Conservation (phyloP, 345 rosid genomes). For the Noccaea caerulescens region DNA sequence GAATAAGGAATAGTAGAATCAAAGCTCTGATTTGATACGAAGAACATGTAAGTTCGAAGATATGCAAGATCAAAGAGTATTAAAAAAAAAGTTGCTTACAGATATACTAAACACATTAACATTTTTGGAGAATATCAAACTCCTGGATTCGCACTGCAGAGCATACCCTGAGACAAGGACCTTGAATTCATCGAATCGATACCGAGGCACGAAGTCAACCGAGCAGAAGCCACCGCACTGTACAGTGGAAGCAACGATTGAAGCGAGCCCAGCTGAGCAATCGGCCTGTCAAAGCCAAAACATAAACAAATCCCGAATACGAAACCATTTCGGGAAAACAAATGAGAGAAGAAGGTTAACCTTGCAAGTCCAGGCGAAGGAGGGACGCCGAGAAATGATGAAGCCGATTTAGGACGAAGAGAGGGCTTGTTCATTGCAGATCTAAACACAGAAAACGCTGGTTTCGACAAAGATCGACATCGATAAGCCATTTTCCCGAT, state of each 20-base stretch:
- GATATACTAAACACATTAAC: constrained; percentile 58
- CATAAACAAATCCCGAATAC: not conserved
- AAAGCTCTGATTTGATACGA: constrained; percentile 2
- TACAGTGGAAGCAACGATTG: constrained; percentile 87
- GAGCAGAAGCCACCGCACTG: constrained; percentile 81
- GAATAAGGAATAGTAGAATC: not conserved
- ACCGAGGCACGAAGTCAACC: constrained; percentile 89
- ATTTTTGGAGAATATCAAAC: constrained; percentile 73
- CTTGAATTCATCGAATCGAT: constrained; percentile 72
- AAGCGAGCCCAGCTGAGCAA: constrained; percentile 66
- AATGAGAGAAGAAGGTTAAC: constrained; percentile 30
- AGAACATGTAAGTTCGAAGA: constrained; percentile 19
- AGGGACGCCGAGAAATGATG: constrained; percentile 50
- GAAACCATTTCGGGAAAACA: not conserved
- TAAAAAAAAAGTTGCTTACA: constrained; percentile 63
- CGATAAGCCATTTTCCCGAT: constrained; percentile 69
- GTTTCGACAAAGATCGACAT: constrained; percentile 66
- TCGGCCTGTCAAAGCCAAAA: constrained; percentile 54
- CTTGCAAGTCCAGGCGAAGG: constrained; percentile 58
- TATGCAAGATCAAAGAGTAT: constrained; percentile 30
- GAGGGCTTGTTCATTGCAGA: constrained; percentile 61
- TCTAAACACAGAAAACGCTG: constrained; percentile 59
- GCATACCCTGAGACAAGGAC: constrained; percentile 99
- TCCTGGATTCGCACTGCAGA: constrained; percentile 94
- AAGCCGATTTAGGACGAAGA: constrained; percentile 46